A percentile compares a stretch with the other conserved stretches of the same genome.
phyloP scores from a whole-genome alignment of 1,139 yeast species.

The Kodamaea sp. region DNA sequence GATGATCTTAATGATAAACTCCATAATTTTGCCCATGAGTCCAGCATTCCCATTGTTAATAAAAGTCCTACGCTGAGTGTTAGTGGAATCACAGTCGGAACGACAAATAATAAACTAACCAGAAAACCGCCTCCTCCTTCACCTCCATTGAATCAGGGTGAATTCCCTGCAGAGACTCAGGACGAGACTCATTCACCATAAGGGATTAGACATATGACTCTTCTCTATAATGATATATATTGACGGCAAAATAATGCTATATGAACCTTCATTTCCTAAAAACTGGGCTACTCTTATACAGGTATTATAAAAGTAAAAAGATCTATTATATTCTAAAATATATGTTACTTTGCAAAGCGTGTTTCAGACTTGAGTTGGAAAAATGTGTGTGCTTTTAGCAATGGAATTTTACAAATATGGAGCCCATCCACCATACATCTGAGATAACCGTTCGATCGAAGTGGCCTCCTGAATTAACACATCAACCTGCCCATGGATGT shows the following conservation, averaged over 20 bases:
- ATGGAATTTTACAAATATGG: constrained; percentile 54
- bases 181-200: too few relatives aligned
- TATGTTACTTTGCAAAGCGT: too few relatives aligned
- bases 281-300: too few relatives aligned
- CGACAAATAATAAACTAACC: constrained; percentile 3
- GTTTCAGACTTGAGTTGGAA: too few relatives aligned
- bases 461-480: constrained; percentile 84
- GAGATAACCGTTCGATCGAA: constrained; percentile 66
- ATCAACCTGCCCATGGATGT: constrained; percentile 92
- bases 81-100: constrained; percentile 6
- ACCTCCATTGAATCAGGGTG: constrained; percentile 23
- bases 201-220: too few relatives aligned
- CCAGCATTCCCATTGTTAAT: constrained; percentile 2
- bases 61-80: constrained; percentile 7
- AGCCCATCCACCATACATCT: constrained; percentile 96
- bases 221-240: too few relatives aligned
- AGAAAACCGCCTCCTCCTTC: constrained; percentile 18
- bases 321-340: too few relatives aligned
- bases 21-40: constrained; percentile 5
- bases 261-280: too few relatives aligned
- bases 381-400: too few relatives aligned
- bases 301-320: too few relatives aligned
- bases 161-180: too few relatives aligned
- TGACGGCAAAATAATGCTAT: too few relatives aligned
- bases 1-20: constrained; percentile 9